phyloP scores from a whole-genome alignment of 2,329 filamentous ascomycete species.

The Esteya vermicola region DNA sequence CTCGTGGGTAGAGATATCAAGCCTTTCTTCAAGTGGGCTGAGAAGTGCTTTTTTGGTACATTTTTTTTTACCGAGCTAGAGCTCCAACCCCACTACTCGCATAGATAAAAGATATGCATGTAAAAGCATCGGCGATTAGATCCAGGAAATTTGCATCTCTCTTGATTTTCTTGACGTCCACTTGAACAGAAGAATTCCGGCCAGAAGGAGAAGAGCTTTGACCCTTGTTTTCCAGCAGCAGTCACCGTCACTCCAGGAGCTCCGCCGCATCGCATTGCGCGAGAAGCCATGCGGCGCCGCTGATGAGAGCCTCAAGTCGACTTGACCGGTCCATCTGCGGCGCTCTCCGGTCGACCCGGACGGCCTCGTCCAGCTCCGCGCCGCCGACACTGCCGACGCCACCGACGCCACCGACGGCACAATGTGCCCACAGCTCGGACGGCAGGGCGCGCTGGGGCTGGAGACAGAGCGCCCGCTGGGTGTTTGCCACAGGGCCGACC shows the following conservation, averaged over 20 bases:
- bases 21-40: no score
- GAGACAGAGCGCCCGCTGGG: not conserved
- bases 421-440: slow-evolving; percentile 2
- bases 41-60: no score
- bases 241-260: no score
- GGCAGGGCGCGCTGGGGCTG: not conserved
- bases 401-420: not conserved
- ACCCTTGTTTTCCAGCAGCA: not conserved
- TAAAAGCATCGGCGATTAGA: slow-evolving; percentile 4
- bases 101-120: slow-evolving; percentile 1
- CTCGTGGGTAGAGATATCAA: no score
- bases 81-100: no score
- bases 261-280: no score
- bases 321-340: slow-evolving; percentile 45
- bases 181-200: no score
- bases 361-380: no score
- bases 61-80: no score
- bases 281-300: slow-evolving; percentile 34
- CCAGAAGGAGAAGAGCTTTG: no score
- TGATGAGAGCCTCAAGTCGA: slow-evolving; percentile 46
- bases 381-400: not conserved
- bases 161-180: not conserved
- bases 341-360: slow-evolving; percentile 35
- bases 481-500: not conserved
- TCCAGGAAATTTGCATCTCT: not conserved